Evolutionary conservation across 2,329 filamentous ascomycete genomes (phyloP).

Genomic region (Metarhizium guizhouense): DNA sequence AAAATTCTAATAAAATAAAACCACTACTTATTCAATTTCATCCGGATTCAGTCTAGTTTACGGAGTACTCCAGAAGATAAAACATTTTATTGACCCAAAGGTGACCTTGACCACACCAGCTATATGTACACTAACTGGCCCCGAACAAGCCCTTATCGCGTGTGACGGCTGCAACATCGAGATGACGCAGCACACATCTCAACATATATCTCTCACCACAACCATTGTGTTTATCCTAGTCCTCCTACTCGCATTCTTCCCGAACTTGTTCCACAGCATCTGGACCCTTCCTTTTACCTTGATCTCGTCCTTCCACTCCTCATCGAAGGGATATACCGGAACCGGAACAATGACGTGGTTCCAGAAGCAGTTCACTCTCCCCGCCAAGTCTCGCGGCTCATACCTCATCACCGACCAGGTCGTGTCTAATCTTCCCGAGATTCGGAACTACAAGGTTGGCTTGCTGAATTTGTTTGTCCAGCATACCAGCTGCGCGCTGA

Average conservation of each 20-base stretch:
- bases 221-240: constrained; percentile 38
- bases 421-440: constrained; percentile 63
- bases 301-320: constrained; percentile 22
- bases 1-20: no score
- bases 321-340: constrained; percentile 21
- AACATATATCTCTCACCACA: constrained; percentile 25
- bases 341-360: constrained; percentile 58
- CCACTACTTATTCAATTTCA: no score
- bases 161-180: background rate
- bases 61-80: no score
- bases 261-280: constrained; percentile 41
- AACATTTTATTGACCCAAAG: no score
- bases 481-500: constrained; percentile 86
- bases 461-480: constrained; percentile 87
- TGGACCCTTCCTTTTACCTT: constrained; percentile 39
- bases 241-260: constrained; percentile 43
- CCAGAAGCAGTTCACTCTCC: constrained; percentile 78
- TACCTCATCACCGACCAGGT: constrained; percentile 85
- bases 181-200: constrained; percentile 7
- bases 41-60: no score
- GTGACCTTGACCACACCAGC: no score
- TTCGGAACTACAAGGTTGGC: constrained; percentile 75
- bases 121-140: no score
- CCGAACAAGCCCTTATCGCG: background rate
- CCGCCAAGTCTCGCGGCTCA: constrained; percentile 66